Base-by-base conservation (phyloP, 2,329 filamentous ascomycete genomes). In the Rachicladosporium sp. region DNA sequence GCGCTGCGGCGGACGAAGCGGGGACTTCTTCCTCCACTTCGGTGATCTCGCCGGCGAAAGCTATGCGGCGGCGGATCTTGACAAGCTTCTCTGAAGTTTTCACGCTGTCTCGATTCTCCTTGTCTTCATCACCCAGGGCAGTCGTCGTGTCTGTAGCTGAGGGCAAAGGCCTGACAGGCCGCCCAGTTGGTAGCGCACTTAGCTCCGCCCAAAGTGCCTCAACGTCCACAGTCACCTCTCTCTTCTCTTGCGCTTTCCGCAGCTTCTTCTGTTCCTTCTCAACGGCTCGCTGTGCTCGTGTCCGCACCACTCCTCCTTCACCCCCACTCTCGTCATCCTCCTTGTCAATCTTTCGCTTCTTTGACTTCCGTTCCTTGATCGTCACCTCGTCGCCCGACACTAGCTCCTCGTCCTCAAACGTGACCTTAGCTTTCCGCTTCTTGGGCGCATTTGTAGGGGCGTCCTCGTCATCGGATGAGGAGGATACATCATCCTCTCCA, bases 321-420 rank as follows among this genome's bases (percentile, higher is more conserved):
- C 64, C 69, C 10, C 61, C 66, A 39, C 63, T 67, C 3, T 57
- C 55, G 29, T 65, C 62, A n/a, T 61, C 49, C 21, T 50, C 41
- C 21, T 47, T 39, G 32, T 53, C 52, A 38, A 59, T 61, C 49
- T 60, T 62, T 31, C 55, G 56, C 46, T 63, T 69, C 41, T 53
- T 58, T 6, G 41, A 35, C 41, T 62, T 64, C 10, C 62, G 65
- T 44, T 67, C 70, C 40, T 58, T 59, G 32, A 75, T 73, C n/a
- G 68, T 74, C 6, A 59, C 66, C 48, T 75, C 72, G 47, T 76
- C 72, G 3, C 72, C 72, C 6, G 71, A 74, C 42, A 73, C 68
- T 3, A 74, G 54, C 30, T 64, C 67, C 4, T 57, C 56, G 7
- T 58, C 58, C n/a, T 55, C 50, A 3, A 45, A 46, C 42, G 61